These are phyloP conservation scores for Aspergillus ochraceoroseus DNA, from an alignment of 2,329 filamentous ascomycete genomes.

Conservation along the genomic window DNA sequence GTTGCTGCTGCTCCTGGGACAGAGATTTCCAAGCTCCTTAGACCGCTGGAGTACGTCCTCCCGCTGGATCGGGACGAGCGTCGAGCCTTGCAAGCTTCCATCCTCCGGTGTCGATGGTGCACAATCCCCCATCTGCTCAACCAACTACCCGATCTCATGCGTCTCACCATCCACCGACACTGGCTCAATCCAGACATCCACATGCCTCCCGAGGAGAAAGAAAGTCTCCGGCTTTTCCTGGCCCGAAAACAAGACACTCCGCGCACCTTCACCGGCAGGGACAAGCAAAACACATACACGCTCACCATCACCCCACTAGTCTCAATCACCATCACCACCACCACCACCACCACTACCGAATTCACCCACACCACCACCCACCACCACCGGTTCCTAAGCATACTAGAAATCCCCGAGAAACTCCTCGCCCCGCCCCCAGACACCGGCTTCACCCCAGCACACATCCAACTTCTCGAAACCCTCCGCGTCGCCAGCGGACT, in stretches of 20 bases:
- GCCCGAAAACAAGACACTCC: constrained; percentile 15
- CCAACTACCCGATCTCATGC: constrained; percentile 34
- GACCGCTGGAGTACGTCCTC: constrained; percentile 36
- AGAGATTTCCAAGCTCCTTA: constrained; percentile 31
- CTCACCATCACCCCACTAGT: constrained; percentile 22
- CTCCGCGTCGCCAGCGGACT: constrained; percentile 33
- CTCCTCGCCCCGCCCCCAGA: constrained; percentile 13
- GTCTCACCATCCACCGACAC: constrained; percentile 32
- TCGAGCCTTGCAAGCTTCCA: constrained; percentile 30
- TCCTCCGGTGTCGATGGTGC: constrained; percentile 41
- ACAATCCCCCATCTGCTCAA: constrained; percentile 33
- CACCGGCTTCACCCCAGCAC: constrained; percentile 29
- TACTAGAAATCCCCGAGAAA: constrained; percentile 19
- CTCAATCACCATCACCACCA: constrained; percentile 20
- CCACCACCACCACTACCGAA: constrained; percentile 9
- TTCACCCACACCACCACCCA: constrained; percentile 11
- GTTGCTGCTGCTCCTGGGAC: not conserved
- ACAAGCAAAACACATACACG: constrained; percentile 22
- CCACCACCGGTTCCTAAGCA: constrained; percentile 20
- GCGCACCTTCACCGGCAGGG: not conserved
- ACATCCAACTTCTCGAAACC: constrained; percentile 35
- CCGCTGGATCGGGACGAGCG: constrained; percentile 28
- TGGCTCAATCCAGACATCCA: constrained; percentile 29
- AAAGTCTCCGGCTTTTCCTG: constrained; percentile 22
- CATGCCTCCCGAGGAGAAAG: constrained; percentile 21